Percentiles rank a stretch among this genome's conserved stretches.
These are phyloP conservation scores for Prunus mira DNA, from an alignment of 306 rosid genomes.

Conservation along the genomic window DNA sequence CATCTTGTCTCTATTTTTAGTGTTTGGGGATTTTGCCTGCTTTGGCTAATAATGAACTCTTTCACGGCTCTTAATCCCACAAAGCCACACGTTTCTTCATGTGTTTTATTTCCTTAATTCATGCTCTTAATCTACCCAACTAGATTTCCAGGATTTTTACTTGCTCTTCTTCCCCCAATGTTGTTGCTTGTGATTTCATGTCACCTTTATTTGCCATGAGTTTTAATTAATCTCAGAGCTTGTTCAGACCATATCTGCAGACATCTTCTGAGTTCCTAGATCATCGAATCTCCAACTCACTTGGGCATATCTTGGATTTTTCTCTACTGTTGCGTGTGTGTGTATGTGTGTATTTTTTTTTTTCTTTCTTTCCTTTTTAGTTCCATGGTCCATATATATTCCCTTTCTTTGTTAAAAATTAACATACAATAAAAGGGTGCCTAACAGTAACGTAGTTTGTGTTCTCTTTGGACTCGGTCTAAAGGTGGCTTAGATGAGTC, in stretches of 20 bases:
- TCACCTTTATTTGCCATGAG: slow-evolving; percentile 15
- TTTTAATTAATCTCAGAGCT: slow-evolving; percentile 5
- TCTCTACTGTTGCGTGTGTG: slow-evolving; percentile 19
- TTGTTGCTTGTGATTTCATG: slow-evolving; percentile 42
- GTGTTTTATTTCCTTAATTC: slow-evolving; percentile 11
- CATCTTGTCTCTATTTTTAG: slow-evolving; percentile 31
- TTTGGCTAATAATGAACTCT: slow-evolving; percentile 19
- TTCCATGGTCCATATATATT: slow-evolving; percentile 4
- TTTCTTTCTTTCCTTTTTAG: not conserved
- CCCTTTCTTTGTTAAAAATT: slow-evolving; percentile 1
- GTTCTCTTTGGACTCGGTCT: slow-evolving; percentile 3
- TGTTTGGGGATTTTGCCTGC: slow-evolving; percentile 24
- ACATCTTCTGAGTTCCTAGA: slow-evolving; percentile 16
- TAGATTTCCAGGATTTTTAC: not conserved
- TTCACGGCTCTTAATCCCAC: slow-evolving; percentile 28
- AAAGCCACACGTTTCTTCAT: slow-evolving; percentile 12
- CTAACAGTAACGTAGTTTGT: not conserved
- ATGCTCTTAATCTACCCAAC: slow-evolving; percentile 1
- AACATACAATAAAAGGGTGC: slow-evolving; percentile 28
- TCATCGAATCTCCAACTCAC: slow-evolving; percentile 18
- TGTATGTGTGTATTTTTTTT: not conserved
- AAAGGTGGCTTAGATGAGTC: slow-evolving; percentile 3
- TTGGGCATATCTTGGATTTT: slow-evolving; percentile 22
- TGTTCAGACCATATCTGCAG: slow-evolving; percentile 2
- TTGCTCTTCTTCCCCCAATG: slow-evolving; percentile 3